Conservation (phyloP, 2,329 filamentous ascomycete species). For the Colletotrichum neosansevieriae region DNA sequence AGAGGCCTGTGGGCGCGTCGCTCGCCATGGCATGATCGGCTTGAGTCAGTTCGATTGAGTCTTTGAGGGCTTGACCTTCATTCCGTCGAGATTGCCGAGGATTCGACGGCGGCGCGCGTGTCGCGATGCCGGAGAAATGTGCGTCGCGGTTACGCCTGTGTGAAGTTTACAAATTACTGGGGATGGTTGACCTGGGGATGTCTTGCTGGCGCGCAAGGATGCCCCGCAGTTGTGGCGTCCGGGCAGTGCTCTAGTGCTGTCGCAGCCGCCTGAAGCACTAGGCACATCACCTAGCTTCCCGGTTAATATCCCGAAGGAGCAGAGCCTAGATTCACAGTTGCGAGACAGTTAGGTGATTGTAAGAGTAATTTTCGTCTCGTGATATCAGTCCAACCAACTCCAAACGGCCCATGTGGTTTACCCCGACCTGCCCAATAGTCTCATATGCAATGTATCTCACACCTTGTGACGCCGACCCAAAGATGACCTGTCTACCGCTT, state of each 20-base stretch:
- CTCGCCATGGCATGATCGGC: conserved; percentile 64
- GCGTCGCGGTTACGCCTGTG: conserved; percentile 9
- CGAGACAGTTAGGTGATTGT: not conserved
- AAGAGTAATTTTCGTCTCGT: not conserved
- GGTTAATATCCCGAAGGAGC: not conserved
- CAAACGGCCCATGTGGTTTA: conserved; percentile 36
- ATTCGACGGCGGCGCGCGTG: not conserved
- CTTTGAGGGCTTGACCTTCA: not conserved
- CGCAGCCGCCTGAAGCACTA: not conserved
- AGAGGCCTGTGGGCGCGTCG: conserved; percentile 54
- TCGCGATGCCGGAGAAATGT: not conserved
- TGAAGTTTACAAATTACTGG: not conserved
- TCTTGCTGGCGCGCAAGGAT: not conserved
- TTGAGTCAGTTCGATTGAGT: not conserved
- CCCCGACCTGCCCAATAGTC: conserved; percentile 20
- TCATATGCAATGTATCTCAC: conserved; percentile 6
- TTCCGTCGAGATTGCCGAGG: not conserved
- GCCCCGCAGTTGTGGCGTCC: conserved; percentile 32
- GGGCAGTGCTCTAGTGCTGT: not conserved
- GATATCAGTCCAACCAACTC: conserved; percentile 9
- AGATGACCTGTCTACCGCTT: conserved; percentile 14
- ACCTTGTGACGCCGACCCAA: conserved; percentile 28
- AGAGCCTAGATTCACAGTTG: too few relatives aligned
- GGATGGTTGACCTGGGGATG: conserved; percentile 33
- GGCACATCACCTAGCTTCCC: not conserved